Evolutionary conservation across 345 rosid genomes (phyloP), one percentile per base, ranked within the genome.

Genomic region (Microthlaspi erraticum): DNA sequence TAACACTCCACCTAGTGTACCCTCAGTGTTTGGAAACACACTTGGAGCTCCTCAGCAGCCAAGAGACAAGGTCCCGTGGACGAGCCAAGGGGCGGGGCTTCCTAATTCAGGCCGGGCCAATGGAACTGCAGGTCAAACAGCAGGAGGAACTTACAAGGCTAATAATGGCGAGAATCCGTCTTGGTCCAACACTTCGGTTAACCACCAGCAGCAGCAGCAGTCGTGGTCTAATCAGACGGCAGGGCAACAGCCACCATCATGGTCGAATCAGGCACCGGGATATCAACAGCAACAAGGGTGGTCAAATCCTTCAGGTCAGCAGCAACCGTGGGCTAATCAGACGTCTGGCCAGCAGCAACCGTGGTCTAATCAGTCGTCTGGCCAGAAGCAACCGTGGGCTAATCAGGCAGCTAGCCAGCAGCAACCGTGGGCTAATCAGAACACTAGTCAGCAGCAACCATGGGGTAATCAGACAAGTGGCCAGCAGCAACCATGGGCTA

Each of bases 131-230:
- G 60, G 59, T 23, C 77, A 74, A 56, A 60, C 68, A 51, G 29
- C 54, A 26, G 60, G 58, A 43, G 71, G 70, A 58, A 51, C 67
- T 34, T 34, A 54, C 38, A 76, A 60, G 38, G 51, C 45, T 48
- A 55, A 8, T 34, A 64, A 6, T 51, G 76, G 71, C 8, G 82
- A 73, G 69, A 73, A 44, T 60, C 43, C 67, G 10, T 59, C 78
- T 51, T 67, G 62, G 70, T 61, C 81, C 62, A 60, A 43, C 33
- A 74, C 71, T 41, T 39, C 45, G 33, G 69, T 46, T 4, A 71
- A 73, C 36, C 80, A 73, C 36, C 80, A 71, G 37, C 82, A 72
- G 52, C 79, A 73, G 67, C 79, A 73, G 53, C 56, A 75, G 32
- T 53, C 49, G 16, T 62, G 68, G 73, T 53, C 76, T 63, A 59